phyloP scores from a whole-genome alignment of 2,329 filamentous ascomycete species.

The Apiospora marii region DNA sequence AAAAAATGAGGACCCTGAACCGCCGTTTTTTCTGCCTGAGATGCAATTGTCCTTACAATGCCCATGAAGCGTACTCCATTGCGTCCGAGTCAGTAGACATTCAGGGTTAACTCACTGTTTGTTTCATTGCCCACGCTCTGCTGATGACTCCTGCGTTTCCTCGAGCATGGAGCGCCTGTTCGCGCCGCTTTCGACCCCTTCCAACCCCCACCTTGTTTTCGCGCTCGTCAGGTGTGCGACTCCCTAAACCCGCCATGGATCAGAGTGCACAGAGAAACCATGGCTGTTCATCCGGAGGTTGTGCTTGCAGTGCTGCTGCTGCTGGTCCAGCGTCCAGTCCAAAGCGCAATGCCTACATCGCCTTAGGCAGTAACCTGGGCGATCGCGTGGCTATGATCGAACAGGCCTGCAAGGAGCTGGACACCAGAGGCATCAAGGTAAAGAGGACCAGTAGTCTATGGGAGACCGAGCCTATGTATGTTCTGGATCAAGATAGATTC shows the following conservation, averaged over 20 bases:
- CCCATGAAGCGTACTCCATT: background rate
- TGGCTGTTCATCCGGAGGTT: constrained; percentile 32
- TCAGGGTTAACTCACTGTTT: background rate
- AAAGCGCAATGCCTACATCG: constrained; percentile 74
- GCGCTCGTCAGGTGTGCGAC: background rate
- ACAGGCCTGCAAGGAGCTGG: constrained; percentile 80
- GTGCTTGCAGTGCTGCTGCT: constrained; percentile 39
- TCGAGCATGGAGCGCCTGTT: constrained; percentile 41
- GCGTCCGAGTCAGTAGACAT: constrained; percentile 8
- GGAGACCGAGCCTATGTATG: constrained; percentile 97
- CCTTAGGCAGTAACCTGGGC: constrained; percentile 91
- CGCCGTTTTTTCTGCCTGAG: background rate
- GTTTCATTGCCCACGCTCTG: constrained; percentile 24
- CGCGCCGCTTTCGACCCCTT: constrained; percentile 33
- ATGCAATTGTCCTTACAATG: constrained; percentile 13
- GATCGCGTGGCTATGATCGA: constrained; percentile 88
- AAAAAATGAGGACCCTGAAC: background rate
- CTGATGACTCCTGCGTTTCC: constrained; percentile 38
- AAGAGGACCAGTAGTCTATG: constrained; percentile 86
- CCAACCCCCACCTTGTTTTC: constrained; percentile 24
- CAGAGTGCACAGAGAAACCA: constrained; percentile 31
- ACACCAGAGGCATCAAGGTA: constrained; percentile 74
- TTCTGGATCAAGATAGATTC: constrained; percentile 86
- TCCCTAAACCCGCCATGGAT: constrained; percentile 14
- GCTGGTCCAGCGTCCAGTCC: constrained; percentile 33